A percentile compares a stretch with the other conserved stretches of the same genome.
Conservation (phyloP, 305 asterid species). For the Rubia peregrina region DNA sequence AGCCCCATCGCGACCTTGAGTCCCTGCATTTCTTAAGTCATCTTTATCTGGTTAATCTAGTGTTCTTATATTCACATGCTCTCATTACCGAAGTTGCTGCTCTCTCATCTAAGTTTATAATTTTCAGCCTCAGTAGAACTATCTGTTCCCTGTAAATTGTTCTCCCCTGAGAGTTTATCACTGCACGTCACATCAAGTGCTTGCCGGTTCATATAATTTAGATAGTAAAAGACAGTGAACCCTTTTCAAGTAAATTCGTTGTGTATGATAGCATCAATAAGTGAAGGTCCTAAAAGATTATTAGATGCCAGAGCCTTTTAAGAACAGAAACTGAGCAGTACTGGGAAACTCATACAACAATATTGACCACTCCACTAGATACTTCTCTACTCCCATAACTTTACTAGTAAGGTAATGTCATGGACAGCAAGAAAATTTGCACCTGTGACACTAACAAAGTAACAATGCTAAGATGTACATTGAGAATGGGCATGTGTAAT, state of each 20-base stretch:
- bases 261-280: no score
- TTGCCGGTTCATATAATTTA: not conserved
- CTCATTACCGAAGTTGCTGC: not conserved
- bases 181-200: not conserved
- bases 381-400: not conserved
- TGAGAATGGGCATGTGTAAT: not conserved
- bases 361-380: not conserved
- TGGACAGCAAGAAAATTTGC: not conserved
- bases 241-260: not conserved
- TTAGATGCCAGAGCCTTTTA: no score
- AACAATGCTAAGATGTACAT: slow-evolving; percentile 5
- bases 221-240: not conserved
- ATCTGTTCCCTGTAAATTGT: not conserved
- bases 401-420: not conserved
- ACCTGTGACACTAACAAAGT: slow-evolving; percentile 8
- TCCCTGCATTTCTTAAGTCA: not conserved
- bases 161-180: not conserved
- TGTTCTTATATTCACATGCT: not conserved
- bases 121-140: not conserved
- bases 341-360: not conserved
- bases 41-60: not conserved
- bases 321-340: not conserved
- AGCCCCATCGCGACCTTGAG: not conserved
- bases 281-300: no score
- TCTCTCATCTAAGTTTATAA: not conserved